Evolutionary conservation across 495 filamentous ascomycete genomes (phyloP).

Genomic region (Baudoinia panamericana): DNA sequence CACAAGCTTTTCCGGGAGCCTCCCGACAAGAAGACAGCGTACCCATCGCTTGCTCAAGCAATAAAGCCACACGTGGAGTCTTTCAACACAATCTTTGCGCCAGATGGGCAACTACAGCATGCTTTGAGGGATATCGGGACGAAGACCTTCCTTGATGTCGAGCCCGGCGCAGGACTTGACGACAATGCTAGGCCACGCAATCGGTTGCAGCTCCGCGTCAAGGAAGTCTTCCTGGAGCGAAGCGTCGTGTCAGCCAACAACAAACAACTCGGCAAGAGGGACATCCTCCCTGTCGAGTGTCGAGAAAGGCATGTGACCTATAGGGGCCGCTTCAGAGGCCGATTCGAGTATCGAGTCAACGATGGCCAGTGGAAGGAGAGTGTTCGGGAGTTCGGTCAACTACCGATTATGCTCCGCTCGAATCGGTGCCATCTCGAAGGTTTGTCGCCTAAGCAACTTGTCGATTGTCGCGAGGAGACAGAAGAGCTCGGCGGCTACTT

Average conservation of each 20-base stretch:
- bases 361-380: conserved; percentile 68
- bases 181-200: conserved; percentile 41
- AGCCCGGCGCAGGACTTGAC: conserved; percentile 28
- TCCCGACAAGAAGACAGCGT: conserved; percentile 74
- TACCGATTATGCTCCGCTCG: conserved; percentile 88
- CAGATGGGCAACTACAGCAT: conserved; percentile 55
- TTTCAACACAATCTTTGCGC: conserved; percentile 83
- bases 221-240: conserved; percentile 65
- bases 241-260: conserved; percentile 60
- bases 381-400: conserved; percentile 68
- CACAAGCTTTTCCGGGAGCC: conserved; percentile 80
- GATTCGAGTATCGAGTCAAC: conserved; percentile 72
- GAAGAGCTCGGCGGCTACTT: conserved; percentile 92
- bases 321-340: conserved; percentile 67
- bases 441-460: conserved; percentile 65
- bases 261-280: conserved; percentile 63
- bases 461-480: conserved; percentile 77
- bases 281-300: conserved; percentile 85
- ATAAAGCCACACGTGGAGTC: conserved; percentile 84
- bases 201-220: conserved; percentile 57
- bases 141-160: conserved; percentile 74
- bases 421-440: conserved; percentile 83
- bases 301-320: conserved; percentile 89
- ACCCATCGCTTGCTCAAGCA: conserved; percentile 69
- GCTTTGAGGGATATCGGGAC: conserved; percentile 79